A percentile compares a stretch with the other conserved stretches of the same genome.
phyloP scores from a whole-genome alignment of 352 stramenopile species.

The Nothophytophthora sp. region DNA sequence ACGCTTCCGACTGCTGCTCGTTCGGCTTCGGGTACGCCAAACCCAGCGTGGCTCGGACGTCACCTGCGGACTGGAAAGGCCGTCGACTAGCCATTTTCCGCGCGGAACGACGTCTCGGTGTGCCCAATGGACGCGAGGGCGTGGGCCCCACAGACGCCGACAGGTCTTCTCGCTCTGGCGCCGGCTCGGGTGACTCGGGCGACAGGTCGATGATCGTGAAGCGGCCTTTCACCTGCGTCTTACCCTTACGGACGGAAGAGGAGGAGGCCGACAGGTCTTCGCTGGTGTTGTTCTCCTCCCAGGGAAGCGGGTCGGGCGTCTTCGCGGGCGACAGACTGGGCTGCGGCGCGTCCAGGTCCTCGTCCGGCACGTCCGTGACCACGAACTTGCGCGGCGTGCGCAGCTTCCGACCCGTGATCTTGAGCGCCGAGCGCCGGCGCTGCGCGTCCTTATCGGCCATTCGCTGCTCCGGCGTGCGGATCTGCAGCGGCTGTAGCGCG shows the following conservation, averaged over 20 bases:
- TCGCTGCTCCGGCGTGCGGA: conserved; percentile 17
- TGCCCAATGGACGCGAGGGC: conserved; percentile 12
- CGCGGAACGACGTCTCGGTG: conserved; percentile 8
- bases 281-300: conserved; percentile 13
- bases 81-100: conserved; percentile 18
- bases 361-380: conserved; percentile 66
- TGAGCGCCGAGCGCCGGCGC: conserved; percentile 33
- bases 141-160: conserved; percentile 23
- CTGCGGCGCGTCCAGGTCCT: conserved; percentile 26
- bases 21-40: no score
- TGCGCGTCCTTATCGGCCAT: conserved; percentile 6
- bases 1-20: conserved; percentile 9
- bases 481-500: conserved; percentile 4
- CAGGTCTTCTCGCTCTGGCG: conserved; percentile 24
- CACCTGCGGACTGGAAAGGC: conserved; percentile 30
- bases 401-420: conserved; percentile 61
- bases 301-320: neutral
- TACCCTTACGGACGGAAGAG: conserved; percentile 38
- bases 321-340: neutral
- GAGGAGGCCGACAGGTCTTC: conserved; percentile 21
- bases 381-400: conserved; percentile 68
- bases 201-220: conserved; percentile 86
- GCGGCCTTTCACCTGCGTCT: conserved; percentile 72
- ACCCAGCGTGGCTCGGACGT: conserved; percentile 22
- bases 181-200: conserved; percentile 46